Conservation (phyloP, 805 yeast genomes). For the Yarrowia keelungensis region DNA sequence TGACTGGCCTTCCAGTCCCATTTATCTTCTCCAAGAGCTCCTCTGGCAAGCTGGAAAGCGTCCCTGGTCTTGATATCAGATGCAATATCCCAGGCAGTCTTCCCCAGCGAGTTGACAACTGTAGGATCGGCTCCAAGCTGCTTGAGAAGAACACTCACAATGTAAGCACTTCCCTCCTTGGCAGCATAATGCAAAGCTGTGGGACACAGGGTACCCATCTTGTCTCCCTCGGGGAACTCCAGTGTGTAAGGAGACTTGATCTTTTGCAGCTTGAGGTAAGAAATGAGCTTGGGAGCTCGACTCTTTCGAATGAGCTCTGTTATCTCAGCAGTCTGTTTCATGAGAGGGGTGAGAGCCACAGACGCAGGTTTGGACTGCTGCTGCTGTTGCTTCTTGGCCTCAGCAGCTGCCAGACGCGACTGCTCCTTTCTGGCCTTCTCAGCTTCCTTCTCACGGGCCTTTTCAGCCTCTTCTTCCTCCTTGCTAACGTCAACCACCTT, state of each 20-base stretch:
- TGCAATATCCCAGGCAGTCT: constrained; percentile 73
- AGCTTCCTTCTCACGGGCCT: constrained; percentile 44
- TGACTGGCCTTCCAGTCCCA: constrained; percentile 75
- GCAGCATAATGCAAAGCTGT: constrained; percentile 83
- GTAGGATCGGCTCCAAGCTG: constrained; percentile 77
- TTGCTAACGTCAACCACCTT: constrained; percentile 63
- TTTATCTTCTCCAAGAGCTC: constrained; percentile 67
- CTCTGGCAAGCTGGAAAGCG: constrained; percentile 73
- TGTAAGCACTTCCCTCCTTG: constrained; percentile 66
- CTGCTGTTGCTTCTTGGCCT: constrained; percentile 36
- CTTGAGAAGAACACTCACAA: constrained; percentile 65
- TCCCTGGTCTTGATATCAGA: constrained; percentile 49
- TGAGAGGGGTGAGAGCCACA: constrained; percentile 50
- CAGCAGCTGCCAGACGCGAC: constrained; percentile 29
- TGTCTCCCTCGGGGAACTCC: constrained; percentile 15
- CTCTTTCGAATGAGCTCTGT: constrained; percentile 69
- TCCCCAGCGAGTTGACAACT: constrained; percentile 58
- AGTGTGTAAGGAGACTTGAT: constrained; percentile 49
- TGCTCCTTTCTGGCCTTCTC: constrained; percentile 39
- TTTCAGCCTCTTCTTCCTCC: constrained; percentile 46
- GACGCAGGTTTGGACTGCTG: constrained; percentile 39
- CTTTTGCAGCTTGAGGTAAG: constrained; percentile 65
- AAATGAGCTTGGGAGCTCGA: constrained; percentile 73
- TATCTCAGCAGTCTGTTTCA: constrained; percentile 64
- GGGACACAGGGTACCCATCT: constrained; percentile 56